Percentiles rank a stretch among this genome's conserved stretches.
These are phyloP conservation scores for Lasiosphaeria hispida DNA, from an alignment of 495 filamentous ascomycete genomes.

Conservation along the genomic window DNA sequence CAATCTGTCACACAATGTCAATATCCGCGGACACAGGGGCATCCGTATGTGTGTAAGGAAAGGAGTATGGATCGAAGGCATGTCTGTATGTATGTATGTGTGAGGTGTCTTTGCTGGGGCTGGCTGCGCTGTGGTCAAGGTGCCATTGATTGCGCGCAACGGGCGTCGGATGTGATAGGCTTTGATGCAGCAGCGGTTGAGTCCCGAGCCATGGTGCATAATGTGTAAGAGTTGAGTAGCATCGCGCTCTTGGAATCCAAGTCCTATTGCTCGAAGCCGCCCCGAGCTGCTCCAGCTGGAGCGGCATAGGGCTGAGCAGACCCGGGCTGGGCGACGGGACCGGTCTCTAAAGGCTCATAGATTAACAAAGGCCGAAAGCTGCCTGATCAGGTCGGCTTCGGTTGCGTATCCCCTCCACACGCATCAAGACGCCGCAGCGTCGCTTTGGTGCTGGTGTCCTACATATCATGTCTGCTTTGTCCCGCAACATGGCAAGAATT, in stretches of 20 bases:
- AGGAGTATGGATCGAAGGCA: too few species aligned
- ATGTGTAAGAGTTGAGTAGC: neutral
- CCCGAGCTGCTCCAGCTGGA: neutral
- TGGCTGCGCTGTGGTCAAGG: neutral
- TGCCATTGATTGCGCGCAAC: neutral
- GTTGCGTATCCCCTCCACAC: neutral
- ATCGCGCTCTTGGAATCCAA: neutral
- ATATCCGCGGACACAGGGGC: too few species aligned
- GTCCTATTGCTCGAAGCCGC: too few species aligned
- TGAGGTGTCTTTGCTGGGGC: neutral
- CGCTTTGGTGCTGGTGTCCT: neutral
- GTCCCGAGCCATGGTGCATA: too few species aligned
- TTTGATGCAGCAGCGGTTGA: neutral
- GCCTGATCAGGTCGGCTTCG: too few species aligned
- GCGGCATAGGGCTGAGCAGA: slow-evolving; percentile 3
- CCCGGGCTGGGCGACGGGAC: neutral
- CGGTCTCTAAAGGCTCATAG: neutral
- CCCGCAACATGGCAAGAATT: too few species aligned
- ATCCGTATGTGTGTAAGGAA: too few species aligned
- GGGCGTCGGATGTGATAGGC: neutral
- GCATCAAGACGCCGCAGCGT: neutral
- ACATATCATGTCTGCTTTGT: too few species aligned
- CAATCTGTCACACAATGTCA: neutral
- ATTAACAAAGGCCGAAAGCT: neutral
- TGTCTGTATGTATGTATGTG: too few species aligned